Conservation (phyloP, 257 asterid genomes). For the Craterostigma plantagineum region DNA sequence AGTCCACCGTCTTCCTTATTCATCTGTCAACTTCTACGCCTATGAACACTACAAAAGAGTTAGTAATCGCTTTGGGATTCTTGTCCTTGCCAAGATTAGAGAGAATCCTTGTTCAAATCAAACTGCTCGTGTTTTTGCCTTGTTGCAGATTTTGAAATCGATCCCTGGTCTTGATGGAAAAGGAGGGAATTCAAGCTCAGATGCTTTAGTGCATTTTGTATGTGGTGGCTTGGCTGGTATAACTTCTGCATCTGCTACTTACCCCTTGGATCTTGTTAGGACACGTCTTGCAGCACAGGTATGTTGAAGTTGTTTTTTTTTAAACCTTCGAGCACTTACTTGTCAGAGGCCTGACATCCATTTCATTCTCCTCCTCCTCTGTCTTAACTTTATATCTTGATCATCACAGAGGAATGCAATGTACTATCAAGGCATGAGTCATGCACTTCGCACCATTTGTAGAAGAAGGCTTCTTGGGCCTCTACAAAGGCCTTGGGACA, state of each 20-base stretch:
- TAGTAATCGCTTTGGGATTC: slow-evolving; percentile 10
- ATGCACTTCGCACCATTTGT: slow-evolving; percentile 54
- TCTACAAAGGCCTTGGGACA: slow-evolving; percentile 75
- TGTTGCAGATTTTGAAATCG: slow-evolving; percentile 31
- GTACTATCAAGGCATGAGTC: slow-evolving; percentile 58
- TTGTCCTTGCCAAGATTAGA: no score
- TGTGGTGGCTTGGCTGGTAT: slow-evolving; percentile 71
- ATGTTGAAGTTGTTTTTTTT: no score
- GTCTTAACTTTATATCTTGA: not conserved
- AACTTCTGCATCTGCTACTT: slow-evolving; percentile 55
- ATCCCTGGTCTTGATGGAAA: slow-evolving; percentile 30
- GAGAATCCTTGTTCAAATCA: not conserved
- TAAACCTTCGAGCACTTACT: no score
- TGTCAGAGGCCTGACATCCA: no score
- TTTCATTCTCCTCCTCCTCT: not conserved
- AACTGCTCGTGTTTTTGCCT: not conserved
- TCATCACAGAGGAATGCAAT: slow-evolving; percentile 34
- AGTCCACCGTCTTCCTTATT: slow-evolving; percentile 61
- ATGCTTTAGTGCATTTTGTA: slow-evolving; percentile 37
- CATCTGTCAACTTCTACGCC: slow-evolving; percentile 48
- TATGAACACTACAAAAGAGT: slow-evolving; percentile 57
- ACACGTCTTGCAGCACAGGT: slow-evolving; percentile 79
- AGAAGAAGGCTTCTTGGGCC: slow-evolving; percentile 68
- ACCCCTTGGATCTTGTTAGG: slow-evolving; percentile 69
- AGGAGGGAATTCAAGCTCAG: slow-evolving; percentile 18